Evolutionary conservation across 257 asterid genomes (phyloP), one percentile per base, ranked within the genome.

Genomic region (Solanum virginianum): DNA sequence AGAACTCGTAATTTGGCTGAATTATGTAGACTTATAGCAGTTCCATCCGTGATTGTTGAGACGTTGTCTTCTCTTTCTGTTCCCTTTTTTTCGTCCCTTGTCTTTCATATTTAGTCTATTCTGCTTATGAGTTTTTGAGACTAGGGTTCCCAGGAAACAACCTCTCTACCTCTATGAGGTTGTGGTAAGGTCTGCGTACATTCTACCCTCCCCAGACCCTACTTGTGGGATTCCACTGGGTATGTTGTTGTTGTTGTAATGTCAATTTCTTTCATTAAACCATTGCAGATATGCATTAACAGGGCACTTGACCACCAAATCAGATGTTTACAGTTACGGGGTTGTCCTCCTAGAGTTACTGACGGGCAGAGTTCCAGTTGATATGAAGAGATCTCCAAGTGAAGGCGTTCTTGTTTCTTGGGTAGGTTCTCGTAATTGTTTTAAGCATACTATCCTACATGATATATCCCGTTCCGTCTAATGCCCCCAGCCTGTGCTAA

Each of bases 281-380:
- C 68, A 14, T 69, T 86, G 90, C 81, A 95, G 99, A 87, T 95
- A 96, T 88, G 99, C 98, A 56, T 82, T 93, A 81, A 96, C 99
- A 0, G 99, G 99, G 49, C 98, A 94, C 86, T 89, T 96, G 89
- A 96, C 99, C 56, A 92, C 96, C 59, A 96, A 96, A 88, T 96
- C 99, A 16, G 99, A 96, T 84, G 99, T 96, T 54, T 96, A 96
- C 55, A 94, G 99, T 90, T 96, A 94, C 32, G 98, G 99, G 77
- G 97, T 96, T 26, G 99, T 96, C 79, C 96, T 96, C 39, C 87
- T 96, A 71, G 99, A 96, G 91, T 85, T 96, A 88, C 91, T 96
- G 85, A 92, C 98, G 0, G 99, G 99, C 17, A 91, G 99, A 88
- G 96, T 96, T 84, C 99, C 99, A 8, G 98, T 96, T 55, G 98